Evolutionary conservation across 2,329 filamentous ascomycete species (phyloP).

Genomic region (Fusarium buxicola): DNA sequence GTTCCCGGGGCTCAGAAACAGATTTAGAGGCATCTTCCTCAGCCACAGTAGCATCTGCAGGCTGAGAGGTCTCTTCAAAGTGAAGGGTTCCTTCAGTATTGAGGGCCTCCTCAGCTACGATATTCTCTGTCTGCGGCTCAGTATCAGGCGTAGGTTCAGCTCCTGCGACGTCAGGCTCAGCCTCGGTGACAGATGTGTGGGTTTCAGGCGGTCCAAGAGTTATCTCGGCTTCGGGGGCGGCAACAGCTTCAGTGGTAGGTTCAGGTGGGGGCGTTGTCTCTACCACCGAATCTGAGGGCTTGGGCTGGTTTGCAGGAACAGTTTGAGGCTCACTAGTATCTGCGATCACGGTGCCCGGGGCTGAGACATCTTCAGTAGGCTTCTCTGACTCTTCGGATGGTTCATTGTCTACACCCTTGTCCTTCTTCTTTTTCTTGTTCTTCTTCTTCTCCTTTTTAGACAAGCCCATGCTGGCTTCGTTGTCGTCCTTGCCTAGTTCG

Average conservation of each 20-base stretch:
- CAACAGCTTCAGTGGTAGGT: not conserved
- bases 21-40: not conserved
- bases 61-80: not conserved
- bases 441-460: conserved; percentile 23
- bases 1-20: not conserved
- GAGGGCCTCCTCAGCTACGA: not conserved
- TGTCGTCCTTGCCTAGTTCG: not conserved
- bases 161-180: not conserved
- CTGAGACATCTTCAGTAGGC: not conserved
- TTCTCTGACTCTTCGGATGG: conserved; percentile 3
- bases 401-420: not conserved
- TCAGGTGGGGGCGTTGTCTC: not conserved
- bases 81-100: not conserved
- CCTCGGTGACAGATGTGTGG: not conserved
- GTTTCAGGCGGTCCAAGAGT: not conserved
- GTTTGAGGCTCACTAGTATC: not conserved
- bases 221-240: not conserved
- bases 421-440: conserved; percentile 6
- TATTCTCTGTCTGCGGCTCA: not conserved
- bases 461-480: not conserved
- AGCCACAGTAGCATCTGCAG: not conserved
- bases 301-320: not conserved
- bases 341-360: not conserved
- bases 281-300: not conserved
- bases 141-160: not conserved